Base-by-base conservation (phyloP, 371 early-diverging fungal species). In the Phascolomyces articulosus region DNA sequence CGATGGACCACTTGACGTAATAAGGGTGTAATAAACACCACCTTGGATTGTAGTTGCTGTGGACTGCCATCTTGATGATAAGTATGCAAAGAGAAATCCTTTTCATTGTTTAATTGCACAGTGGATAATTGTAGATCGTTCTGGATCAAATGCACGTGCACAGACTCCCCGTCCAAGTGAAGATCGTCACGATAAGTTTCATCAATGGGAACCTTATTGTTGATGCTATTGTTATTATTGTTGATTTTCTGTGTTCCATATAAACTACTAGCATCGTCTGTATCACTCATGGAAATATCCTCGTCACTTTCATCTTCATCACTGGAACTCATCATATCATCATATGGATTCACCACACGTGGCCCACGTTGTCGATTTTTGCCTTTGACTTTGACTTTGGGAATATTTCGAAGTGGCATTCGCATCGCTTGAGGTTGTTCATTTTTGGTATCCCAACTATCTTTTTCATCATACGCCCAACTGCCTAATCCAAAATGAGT, bases 371-470 rank as follows among this genome's bases (percentile, higher is more conserved):
- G 64, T 9, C 34, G 34, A 34, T n/a, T n/a, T 34, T 63, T 68
- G 2, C 10, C 13, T 23, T 66, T 71, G 20, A 57, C 59, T 8
- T 63, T 69, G 28, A 70, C 59, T 1, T 66, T 66, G 6, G 77
- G 72, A 2, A 67, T 41, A 23, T 63, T 61, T 18, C 66, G 67
- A 62, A 79, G 40, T n/a, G 63, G 70, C 69, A 76, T 76, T 20
- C 48, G 41, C 79, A 79, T 79, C 0, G 66, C 60, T 18, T 67
- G 72, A 4, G 77, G 77, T 15, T 63, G 49, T 15, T 66, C 74
- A 7, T 69, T 65, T 44, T 66, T 9, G 1, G 28, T 41, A 11
- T 63, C 54, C 79, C 79, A 79, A 27, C 57, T 53, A 26, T 74
- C 68, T 18, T 65, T 41, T 26, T 55, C 57, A n/a, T n/a, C n/a